These are phyloP conservation scores for Ceratobasidium sp. DNA, from an alignment of 1,284 basidiomycete genomes.

Conservation along the genomic window DNA sequence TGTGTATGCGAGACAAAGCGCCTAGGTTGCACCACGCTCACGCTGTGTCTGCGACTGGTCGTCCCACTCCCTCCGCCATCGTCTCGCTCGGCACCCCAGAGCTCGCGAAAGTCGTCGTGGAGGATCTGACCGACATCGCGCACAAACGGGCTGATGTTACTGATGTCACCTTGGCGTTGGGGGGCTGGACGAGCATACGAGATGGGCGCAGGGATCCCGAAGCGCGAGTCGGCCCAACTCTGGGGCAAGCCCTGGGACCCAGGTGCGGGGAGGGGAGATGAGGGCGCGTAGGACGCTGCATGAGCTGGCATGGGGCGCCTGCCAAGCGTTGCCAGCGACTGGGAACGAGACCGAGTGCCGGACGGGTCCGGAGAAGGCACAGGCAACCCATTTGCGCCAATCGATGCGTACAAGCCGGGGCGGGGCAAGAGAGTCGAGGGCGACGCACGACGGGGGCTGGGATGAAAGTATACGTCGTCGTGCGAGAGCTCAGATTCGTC, in stretches of 20 bases:
- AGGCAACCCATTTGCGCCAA: conserved; percentile 62
- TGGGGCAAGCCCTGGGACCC: conserved; percentile 39
- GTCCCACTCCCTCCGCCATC: conserved; percentile 70
- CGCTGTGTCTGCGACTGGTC: conserved; percentile 83
- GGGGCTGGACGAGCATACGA: conserved; percentile 1
- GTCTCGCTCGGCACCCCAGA: conserved; percentile 63
- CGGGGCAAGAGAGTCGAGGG: conserved; percentile 53
- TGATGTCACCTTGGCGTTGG: conserved; percentile 55
- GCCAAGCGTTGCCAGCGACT: conserved; percentile 67
- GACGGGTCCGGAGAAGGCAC: conserved; percentile 54
- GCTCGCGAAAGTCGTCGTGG: conserved; percentile 65
- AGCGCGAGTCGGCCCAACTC: conserved; percentile 50
- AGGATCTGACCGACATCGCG: conserved; percentile 79
- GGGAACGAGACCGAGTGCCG: conserved; percentile 70
- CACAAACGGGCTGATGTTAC: conserved; percentile 82
- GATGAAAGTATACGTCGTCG: conserved; percentile 31
- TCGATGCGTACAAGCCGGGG: conserved; percentile 47
- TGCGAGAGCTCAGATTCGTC: conserved; percentile 65
- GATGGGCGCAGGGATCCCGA: conserved; percentile 34
- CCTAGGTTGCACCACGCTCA: conserved; percentile 81
- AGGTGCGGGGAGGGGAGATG: conserved; percentile 47
- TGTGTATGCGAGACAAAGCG: conserved; percentile 72
- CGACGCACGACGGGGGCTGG: conserved; percentile 12
- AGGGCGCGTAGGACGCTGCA: conserved; percentile 60
- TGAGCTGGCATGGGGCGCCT: conserved; percentile 61